Percentiles rank a stretch among this genome's conserved stretches.
Conservation (phyloP, 768 basidiomycete species). For the Pulveroboletus sp. region DNA sequence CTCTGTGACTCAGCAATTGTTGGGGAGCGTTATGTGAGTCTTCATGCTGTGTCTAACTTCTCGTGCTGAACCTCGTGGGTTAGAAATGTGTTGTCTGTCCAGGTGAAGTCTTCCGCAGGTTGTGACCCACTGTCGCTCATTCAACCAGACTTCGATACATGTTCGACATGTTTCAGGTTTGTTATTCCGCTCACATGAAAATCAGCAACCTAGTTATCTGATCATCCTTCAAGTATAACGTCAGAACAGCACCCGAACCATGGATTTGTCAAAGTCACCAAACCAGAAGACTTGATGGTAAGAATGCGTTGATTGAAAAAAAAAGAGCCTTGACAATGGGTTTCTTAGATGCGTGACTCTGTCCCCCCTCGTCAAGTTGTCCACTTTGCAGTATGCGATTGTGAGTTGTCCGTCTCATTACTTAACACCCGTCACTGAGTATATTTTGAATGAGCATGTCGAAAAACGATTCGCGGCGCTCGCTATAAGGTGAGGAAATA, state of each 20-base stretch:
- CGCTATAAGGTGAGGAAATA: slow-evolving; percentile 62
- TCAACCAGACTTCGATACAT: slow-evolving; percentile 67
- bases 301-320: slow-evolving; percentile 16
- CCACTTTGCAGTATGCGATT: slow-evolving; percentile 62
- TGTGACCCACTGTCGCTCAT: slow-evolving; percentile 5
- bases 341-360: slow-evolving; percentile 29
- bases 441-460: slow-evolving; percentile 36
- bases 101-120: slow-evolving; percentile 15
- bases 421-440: neutral
- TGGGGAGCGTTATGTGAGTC: slow-evolving; percentile 69
- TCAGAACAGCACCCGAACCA: slow-evolving; percentile 72
- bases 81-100: slow-evolving; percentile 80
- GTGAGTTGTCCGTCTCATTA: slow-evolving; percentile 19
- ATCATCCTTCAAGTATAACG: slow-evolving; percentile 45
- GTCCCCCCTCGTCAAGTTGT: slow-evolving; percentile 13
- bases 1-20: slow-evolving; percentile 67
- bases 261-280: slow-evolving; percentile 60
- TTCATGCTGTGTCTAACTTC: neutral
- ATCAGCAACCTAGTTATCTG: neutral
- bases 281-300: slow-evolving; percentile 55
- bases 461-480: slow-evolving; percentile 48
- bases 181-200: slow-evolving; percentile 4
- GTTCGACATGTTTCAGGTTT: slow-evolving; percentile 62
- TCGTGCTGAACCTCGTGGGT: neutral
- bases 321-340: neutral